These are phyloP conservation scores for Aspergillus awamori DNA, from an alignment of 2,329 filamentous ascomycete genomes.

Conservation along the genomic window DNA sequence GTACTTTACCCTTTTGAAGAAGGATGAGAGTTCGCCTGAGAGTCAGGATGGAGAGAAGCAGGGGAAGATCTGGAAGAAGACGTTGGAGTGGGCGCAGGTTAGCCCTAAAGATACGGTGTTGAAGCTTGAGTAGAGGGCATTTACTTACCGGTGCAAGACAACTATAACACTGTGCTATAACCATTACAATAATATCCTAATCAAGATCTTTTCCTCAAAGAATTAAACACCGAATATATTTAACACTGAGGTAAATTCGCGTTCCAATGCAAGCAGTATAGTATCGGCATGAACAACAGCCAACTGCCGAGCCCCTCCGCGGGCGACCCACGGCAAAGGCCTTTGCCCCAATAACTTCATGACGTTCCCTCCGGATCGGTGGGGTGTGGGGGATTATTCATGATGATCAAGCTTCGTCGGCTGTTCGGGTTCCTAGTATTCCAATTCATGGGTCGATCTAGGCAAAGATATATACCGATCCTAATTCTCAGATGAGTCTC, in stretches of 20 bases:
- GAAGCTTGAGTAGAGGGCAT: neutral
- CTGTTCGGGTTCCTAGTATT: neutral
- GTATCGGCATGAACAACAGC: neutral
- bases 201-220: no score
- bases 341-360: constrained; percentile 21
- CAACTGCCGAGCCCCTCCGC: constrained; percentile 18
- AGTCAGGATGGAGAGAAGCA: constrained; percentile 6
- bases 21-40: constrained; percentile 3
- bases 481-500: neutral
- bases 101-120: neutral
- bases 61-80: constrained; percentile 15
- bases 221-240: no score
- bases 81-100: constrained; percentile 12
- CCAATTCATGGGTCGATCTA: neutral
- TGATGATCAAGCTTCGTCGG: constrained; percentile 26
- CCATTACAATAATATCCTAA: no score
- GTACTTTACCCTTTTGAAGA: neutral
- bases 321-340: constrained; percentile 23
- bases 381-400: constrained; percentile 31
- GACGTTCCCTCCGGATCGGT: constrained; percentile 18
- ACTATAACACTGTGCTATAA: no score
- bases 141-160: no score
- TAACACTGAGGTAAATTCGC: no score
- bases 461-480: neutral
- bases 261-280: neutral